Evolutionary conservation across 169 alveolate species (phyloP), one percentile per base, ranked within the genome.

Genomic region (Plasmodium falciparum): DNA sequence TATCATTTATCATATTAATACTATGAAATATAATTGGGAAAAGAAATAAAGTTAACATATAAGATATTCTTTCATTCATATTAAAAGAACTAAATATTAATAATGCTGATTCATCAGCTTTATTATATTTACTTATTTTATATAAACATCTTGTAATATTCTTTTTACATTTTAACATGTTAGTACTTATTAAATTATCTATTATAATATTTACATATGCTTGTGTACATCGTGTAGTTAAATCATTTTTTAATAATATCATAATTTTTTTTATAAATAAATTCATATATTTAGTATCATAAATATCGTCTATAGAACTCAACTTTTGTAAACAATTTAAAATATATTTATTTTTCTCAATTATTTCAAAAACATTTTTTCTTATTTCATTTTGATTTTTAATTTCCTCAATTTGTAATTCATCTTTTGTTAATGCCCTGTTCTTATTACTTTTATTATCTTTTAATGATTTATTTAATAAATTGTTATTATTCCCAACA

Each of bases 1-100:
- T 86, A 26, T 86, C 92, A 86, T 70, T 86, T 61, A 86, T 72
- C 17, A 86, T 71, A 54, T 70, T 86, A 47, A 86, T 86, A n/a
- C 88, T 86, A 52, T 86, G 86, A 20, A 86, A 22, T 24, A 72
- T 67, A 15, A 86, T 86, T 12, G 92, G 92, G 56, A 86, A 71
- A 59, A 86, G 63, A 61, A 86, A 86, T 49, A 86, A 61, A 5
- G 92, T 86, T 47, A 86, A 39, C 11, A 72, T 70, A 54, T 86
- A 72, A 17, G 92, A 71, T 61, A 86, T 71, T 67, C 73, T 86
- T 72, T 86, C 59, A 61, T 59, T 72, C 59, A 71, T 58, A 71
- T 72, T 86, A 56, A 86, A 86, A 17, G 92, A 86, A 73, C 88
- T 71, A 56, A 86, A 86, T 33, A 86, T 65, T 59, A 72, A 13